phyloP scores from a whole-genome alignment of 2,329 filamentous ascomycete genomes.

The Paecilomyces sp. region DNA sequence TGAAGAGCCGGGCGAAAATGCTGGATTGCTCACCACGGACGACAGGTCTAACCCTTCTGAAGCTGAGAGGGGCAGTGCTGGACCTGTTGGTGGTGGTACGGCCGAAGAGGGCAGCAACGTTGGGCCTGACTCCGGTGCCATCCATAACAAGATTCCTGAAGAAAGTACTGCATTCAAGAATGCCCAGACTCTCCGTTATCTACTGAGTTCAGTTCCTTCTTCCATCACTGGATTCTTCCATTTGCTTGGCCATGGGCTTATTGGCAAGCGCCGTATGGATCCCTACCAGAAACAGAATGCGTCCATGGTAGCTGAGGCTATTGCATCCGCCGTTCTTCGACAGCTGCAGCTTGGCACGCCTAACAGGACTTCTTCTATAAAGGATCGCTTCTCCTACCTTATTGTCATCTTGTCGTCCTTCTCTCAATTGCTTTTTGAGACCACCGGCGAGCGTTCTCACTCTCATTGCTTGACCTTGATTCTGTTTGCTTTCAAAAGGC shows the following conservation, averaged over 20 bases:
- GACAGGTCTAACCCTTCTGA: conserved; percentile 13
- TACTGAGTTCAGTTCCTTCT: conserved; percentile 71
- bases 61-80: conserved; percentile 15
- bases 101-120: conserved; percentile 7
- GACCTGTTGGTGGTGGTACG: neutral
- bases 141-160: conserved; percentile 16
- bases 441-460: conserved; percentile 44
- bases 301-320: conserved; percentile 55
- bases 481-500: conserved; percentile 77
- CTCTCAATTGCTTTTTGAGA: conserved; percentile 71
- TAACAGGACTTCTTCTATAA: conserved; percentile 43
- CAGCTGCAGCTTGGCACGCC: conserved; percentile 53
- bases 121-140: conserved; percentile 12
- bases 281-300: conserved; percentile 55
- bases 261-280: conserved; percentile 68
- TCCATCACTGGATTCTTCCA: conserved; percentile 82
- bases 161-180: conserved; percentile 57
- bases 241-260: conserved; percentile 71
- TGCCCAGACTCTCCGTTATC: conserved; percentile 65
- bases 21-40: conserved; percentile 15
- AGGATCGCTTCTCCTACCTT: conserved; percentile 68
- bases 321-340: conserved; percentile 63
- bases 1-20: conserved; percentile 34
- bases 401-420: conserved; percentile 73
- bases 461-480: conserved; percentile 60